A percentile compares a stretch with the other conserved stretches of the same genome.
Evolutionary conservation across 1,139 yeast genomes (phyloP).

Genomic region (Scheffersomyces illinoinensis): DNA sequence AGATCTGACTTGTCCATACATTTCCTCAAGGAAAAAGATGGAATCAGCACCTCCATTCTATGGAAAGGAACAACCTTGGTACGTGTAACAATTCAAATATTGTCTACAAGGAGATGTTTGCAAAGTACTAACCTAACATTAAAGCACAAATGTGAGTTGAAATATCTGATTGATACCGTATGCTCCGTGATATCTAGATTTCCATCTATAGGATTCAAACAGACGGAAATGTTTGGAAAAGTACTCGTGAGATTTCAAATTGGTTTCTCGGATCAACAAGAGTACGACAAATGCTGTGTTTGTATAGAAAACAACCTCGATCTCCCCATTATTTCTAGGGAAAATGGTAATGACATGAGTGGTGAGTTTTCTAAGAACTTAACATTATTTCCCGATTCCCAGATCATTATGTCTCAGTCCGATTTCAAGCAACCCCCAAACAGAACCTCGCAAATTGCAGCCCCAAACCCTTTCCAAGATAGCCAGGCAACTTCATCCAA

Average conservation of each 20-base stretch:
- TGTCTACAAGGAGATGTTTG: not conserved
- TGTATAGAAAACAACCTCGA: constrained; percentile 6
- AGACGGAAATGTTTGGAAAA: constrained; percentile 17
- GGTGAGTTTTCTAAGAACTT: not conserved
- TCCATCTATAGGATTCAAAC: constrained; percentile 29
- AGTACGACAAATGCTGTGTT: constrained; percentile 8
- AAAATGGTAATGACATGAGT: not conserved
- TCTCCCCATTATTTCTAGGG: not conserved
- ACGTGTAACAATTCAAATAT: constrained; percentile 7
- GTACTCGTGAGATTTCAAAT: constrained; percentile 16
- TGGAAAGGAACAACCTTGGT: constrained; percentile 27
- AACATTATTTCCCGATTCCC: not conserved
- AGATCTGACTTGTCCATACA: constrained; percentile 23
- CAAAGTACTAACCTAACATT: constrained; percentile 5
- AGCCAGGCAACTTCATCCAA: not conserved
- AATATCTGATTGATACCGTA: not conserved
- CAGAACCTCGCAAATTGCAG: not conserved
- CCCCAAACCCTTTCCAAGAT: not conserved
- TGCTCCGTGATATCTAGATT: constrained; percentile 19
- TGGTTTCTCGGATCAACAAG: constrained; percentile 6
- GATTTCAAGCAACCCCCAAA: not conserved
- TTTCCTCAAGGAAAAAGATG: constrained; percentile 11
- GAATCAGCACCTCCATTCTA: constrained; percentile 11
- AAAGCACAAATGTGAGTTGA: not conserved
- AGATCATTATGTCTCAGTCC: not conserved